Base-by-base conservation (phyloP, 2,329 filamentous ascomycete genomes). In the Rhinocladiella similis region DNA sequence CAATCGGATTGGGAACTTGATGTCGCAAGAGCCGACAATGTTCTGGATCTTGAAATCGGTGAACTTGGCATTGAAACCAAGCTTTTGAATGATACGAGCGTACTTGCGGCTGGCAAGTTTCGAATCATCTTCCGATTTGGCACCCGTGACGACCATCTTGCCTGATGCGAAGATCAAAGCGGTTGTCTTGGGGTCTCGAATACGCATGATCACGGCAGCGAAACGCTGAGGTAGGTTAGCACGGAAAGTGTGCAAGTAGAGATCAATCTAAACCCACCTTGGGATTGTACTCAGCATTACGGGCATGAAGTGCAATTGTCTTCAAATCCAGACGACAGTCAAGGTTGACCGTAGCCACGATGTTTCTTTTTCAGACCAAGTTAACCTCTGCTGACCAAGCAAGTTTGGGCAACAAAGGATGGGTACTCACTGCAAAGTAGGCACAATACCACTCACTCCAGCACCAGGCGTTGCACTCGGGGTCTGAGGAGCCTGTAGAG, bases 11-110 rank as follows among this genome's bases (percentile, higher is more conserved):
- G 94, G 94, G 79, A 99, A 99, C 82, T 97, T 97, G 83, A 99
- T 97, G 73, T 99, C 94, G 75, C 93, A 97, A 59, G 91, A 96
- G 63, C 94, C 94, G 65, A 99, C 94, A 64, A 99, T 97, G 77
- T 99, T 99, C 81, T 97, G 92, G 70, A 99, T 99, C 84, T 97
- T 99, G 80, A 99, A 99, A 75, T 99, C 94, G 65, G 92, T 97
- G 77, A 99, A 97, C 84, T 97, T 97, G 69, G 94, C 93, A 67
- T 97, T 96, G 83, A 99, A 99, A 62, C 94, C 94, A 59, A 99
- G 90, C 81, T 99, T 99, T 83, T 99, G 94, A 68, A 99, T 97
- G 75, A 99, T 97, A 70, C 94, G 92, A 51, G 94, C 94, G 72
- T 97, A 97, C 78, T 99, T 99, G 77, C 93, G 87, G 58, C 89